phyloP scores from a whole-genome alignment of 148 eudicot species.

The Polygonum aviculare region DNA sequence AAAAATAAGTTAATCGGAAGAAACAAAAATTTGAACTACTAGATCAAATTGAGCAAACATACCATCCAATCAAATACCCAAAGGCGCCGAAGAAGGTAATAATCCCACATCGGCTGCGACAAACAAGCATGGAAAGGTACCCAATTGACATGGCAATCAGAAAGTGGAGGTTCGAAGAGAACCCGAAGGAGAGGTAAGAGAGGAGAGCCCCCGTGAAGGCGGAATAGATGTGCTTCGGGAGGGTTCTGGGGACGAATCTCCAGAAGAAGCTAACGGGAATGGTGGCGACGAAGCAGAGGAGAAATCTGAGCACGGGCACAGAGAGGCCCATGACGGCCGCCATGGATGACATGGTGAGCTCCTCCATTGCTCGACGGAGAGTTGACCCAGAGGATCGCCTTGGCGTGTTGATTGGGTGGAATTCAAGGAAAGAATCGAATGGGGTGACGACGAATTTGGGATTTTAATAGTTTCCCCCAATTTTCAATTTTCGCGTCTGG shows the following conservation, averaged over 20 bases:
- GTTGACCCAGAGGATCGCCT: conserved; percentile 4
- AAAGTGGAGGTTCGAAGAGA: conserved; percentile 81
- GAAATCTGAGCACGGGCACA: conserved; percentile 65
- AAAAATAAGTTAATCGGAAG: not conserved
- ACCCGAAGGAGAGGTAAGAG: conserved; percentile 73
- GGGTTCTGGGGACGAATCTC: conserved; percentile 54
- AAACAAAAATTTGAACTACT: not conserved
- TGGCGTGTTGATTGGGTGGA: conserved; percentile 4
- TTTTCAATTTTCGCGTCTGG: not conserved
- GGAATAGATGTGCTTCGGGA: conserved; percentile 67
- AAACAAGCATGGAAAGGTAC: conserved; percentile 56
- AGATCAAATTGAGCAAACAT: not conserved
- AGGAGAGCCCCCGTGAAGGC: conserved; percentile 57
- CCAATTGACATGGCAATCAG: conserved; percentile 65
- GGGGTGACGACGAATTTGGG: not conserved
- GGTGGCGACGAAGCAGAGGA: conserved; percentile 62
- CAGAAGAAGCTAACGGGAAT: conserved; percentile 73
- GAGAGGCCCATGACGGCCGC: conserved; percentile 72
- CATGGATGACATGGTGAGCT: conserved; percentile 53
- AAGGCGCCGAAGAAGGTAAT: conserved; percentile 65
- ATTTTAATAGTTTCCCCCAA: not conserved
- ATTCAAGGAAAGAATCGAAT: not conserved
- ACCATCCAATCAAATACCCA: conserved; percentile 82
- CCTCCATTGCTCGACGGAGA: conserved; percentile 18
- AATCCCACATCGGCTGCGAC: conserved; percentile 60